Conservation (phyloP, 2,329 filamentous ascomycete species). For the Fusarium secorum region DNA sequence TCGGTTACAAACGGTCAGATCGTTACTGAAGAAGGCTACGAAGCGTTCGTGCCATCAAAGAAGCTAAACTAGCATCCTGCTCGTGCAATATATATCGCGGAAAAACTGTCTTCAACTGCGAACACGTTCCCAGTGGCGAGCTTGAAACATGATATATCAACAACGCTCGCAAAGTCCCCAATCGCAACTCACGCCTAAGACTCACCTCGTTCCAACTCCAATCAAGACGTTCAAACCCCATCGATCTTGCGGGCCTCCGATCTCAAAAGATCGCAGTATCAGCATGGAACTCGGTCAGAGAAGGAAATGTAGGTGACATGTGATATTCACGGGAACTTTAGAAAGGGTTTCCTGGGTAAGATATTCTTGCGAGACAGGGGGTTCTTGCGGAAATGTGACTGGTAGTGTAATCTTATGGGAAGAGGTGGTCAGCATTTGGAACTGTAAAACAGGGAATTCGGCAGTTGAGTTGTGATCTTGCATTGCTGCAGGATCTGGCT, state of each 20-base stretch:
- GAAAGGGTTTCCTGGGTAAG: conserved; percentile 21
- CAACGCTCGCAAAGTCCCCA: neutral
- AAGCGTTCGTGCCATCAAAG: neutral
- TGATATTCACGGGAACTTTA: conserved; percentile 1
- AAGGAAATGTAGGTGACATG: conserved; percentile 9
- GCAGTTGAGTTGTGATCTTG: conserved; percentile 1
- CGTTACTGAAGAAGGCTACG: neutral
- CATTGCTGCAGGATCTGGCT: neutral
- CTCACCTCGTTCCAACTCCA: neutral
- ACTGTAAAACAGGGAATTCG: neutral
- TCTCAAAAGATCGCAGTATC: neutral
- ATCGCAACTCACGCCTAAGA: neutral
- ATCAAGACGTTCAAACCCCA: neutral
- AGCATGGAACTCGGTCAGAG: conserved; percentile 2
- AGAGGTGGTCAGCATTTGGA: neutral
- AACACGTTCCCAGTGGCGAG: neutral
- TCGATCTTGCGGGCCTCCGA: neutral
- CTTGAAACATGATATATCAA: neutral
- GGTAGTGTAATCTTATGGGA: neutral
- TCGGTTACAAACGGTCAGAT: neutral
- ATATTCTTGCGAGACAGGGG: conserved; percentile 2
- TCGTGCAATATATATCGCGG: neutral
- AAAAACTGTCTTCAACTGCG: neutral
- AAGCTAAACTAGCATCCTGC: neutral
- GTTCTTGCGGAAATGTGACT: conserved; percentile 8